These are phyloP conservation scores for Lecanosticta acicola DNA, from an alignment of 2,329 filamentous ascomycete species.

Conservation along the genomic window DNA sequence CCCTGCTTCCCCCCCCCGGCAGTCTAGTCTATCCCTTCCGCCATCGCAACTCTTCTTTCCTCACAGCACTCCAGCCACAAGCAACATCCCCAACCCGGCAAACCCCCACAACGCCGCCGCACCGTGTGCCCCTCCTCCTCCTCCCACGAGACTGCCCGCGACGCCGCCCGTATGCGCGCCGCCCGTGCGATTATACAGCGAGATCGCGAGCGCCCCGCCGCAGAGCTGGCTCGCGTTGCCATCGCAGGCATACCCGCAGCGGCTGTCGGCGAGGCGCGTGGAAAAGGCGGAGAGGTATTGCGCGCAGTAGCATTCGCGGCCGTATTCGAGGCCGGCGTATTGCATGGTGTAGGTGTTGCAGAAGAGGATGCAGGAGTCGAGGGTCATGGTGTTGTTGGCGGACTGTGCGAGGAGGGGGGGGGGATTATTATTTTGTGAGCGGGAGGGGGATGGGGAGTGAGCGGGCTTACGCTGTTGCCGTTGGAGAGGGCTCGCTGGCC, in stretches of 20 bases:
- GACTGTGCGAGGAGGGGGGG: slow-evolving; percentile 12
- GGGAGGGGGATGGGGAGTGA: not conserved
- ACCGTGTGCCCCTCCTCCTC: not conserved
- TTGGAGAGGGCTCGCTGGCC: slow-evolving; percentile 43
- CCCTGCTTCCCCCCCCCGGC: too few relatives aligned
- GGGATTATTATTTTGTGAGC: not conserved
- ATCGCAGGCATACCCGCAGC: slow-evolving; percentile 50
- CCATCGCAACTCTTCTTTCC: not conserved
- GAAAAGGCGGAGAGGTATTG: slow-evolving; percentile 46
- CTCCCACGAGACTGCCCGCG: slow-evolving; percentile 12
- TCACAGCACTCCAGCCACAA: slow-evolving; percentile 2
- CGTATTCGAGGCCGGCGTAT: slow-evolving; percentile 53
- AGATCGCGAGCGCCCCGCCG: slow-evolving; percentile 45
- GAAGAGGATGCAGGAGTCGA: slow-evolving; percentile 47
- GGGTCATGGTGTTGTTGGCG: slow-evolving; percentile 47
- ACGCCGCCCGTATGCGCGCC: slow-evolving; percentile 15
- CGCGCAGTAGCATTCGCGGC: slow-evolving; percentile 58
- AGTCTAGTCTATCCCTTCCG: too few relatives aligned
- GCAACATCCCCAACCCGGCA: slow-evolving; percentile 3
- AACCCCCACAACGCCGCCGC: slow-evolving; percentile 3
- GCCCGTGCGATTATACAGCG: slow-evolving; percentile 28
- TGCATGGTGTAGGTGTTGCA: slow-evolving; percentile 39
- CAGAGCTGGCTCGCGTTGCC: slow-evolving; percentile 50
- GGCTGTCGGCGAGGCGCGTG: slow-evolving; percentile 41
- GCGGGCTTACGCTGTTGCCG: slow-evolving; percentile 37